Conservation (phyloP, 306 rosid genomes). For the Sphenostylis stenocarpa region DNA sequence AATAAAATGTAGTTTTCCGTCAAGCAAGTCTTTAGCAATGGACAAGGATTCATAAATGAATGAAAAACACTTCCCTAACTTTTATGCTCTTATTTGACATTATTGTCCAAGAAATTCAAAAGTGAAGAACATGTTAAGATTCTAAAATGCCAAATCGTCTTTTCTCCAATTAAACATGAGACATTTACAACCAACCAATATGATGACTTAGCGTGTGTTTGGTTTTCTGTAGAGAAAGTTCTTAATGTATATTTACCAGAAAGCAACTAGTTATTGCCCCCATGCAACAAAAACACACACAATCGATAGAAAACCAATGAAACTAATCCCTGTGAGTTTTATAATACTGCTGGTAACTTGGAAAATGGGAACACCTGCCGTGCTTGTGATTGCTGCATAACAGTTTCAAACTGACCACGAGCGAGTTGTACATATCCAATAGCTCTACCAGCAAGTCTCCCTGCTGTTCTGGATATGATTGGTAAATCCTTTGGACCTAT, state of each 20-base stretch:
- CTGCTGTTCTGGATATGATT: constrained; percentile 48
- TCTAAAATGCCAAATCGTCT: neutral
- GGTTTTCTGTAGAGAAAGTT: neutral
- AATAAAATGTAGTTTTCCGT: constrained; percentile 4
- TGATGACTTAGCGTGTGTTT: neutral
- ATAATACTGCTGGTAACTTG: neutral
- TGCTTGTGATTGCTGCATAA: constrained; percentile 86
- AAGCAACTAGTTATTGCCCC: neutral
- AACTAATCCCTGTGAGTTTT: neutral
- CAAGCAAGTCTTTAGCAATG: neutral
- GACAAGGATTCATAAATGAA: neutral
- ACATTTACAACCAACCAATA: neutral
- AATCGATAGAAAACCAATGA: neutral
- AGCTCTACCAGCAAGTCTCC: constrained; percentile 57
- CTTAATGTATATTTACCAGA: neutral
- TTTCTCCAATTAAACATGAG: neutral
- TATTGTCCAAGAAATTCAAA: constrained; percentile 23
- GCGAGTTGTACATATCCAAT: constrained; percentile 87
- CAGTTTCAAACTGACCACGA: constrained; percentile 80
- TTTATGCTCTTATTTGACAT: neutral
- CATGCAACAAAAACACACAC: neutral
- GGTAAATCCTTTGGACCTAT: constrained; percentile 58
- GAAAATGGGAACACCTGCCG: constrained; percentile 57
- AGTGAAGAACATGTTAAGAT: neutral
- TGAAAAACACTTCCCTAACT: neutral